Conservation (phyloP, 805 yeast genomes). For the Monosporozyma yasuniensis region DNA sequence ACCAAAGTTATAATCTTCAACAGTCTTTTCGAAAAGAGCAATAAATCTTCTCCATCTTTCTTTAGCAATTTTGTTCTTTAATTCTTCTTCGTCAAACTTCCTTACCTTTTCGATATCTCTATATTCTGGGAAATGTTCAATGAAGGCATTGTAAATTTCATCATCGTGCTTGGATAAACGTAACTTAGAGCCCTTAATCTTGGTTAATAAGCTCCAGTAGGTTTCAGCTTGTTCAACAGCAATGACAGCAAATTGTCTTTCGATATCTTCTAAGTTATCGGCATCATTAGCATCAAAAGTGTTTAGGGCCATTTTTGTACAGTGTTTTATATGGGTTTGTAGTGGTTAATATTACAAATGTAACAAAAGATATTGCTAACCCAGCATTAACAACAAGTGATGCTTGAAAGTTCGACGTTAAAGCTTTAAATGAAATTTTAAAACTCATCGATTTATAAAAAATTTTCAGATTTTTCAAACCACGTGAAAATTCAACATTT, state of each 20-base stretch:
- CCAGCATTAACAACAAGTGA: neutral
- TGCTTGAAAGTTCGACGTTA: neutral
- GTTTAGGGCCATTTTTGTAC: slow-evolving; percentile 5
- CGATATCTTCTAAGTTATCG: slow-evolving; percentile 91
- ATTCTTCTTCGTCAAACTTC: slow-evolving; percentile 60
- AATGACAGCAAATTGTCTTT: slow-evolving; percentile 94
- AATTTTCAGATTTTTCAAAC: neutral
- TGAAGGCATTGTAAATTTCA: slow-evolving; percentile 51
- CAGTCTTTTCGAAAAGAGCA: slow-evolving; percentile 65
- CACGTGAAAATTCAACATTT: neutral
- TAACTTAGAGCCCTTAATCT: slow-evolving; percentile 70
- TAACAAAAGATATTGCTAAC: neutral
- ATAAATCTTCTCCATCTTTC: slow-evolving; percentile 85
- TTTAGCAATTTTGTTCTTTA: slow-evolving; percentile 75
- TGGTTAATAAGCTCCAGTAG: slow-evolving; percentile 74
- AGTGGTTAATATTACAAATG: neutral
- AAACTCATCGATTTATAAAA: neutral
- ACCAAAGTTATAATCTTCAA: slow-evolving; percentile 93
- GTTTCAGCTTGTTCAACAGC: slow-evolving; percentile 95
- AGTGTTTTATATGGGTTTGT: neutral
- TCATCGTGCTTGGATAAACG: slow-evolving; percentile 66
- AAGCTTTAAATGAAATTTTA: neutral
- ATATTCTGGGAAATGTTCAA: slow-evolving; percentile 84
- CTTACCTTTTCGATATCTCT: slow-evolving; percentile 48
- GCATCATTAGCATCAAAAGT: slow-evolving; percentile 80